phyloP scores from a whole-genome alignment of 495 filamentous ascomycete genomes.

The Staphylotrichum longicolle region DNA sequence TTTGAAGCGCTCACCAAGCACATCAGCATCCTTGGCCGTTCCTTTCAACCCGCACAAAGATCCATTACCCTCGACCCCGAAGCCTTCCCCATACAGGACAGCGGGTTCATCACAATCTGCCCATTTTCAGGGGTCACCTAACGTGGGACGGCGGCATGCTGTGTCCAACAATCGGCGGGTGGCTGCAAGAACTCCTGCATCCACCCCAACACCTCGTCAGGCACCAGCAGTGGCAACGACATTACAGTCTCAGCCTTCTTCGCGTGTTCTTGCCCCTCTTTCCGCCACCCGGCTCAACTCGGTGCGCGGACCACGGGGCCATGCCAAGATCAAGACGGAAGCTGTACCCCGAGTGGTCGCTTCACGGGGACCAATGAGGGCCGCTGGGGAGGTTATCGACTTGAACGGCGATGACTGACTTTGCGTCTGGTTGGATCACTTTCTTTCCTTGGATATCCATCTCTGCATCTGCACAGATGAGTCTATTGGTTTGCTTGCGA shows the following conservation, averaged over 20 bases:
- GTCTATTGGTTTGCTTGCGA: not conserved
- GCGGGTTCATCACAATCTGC: not conserved
- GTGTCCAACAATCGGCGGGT: not conserved
- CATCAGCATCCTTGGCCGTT: not conserved
- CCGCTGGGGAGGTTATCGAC: conserved; percentile 22
- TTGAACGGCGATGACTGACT: conserved; percentile 19
- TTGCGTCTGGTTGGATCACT: not conserved
- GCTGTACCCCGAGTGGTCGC: not conserved
- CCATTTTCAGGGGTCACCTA: not conserved
- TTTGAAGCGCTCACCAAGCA: not conserved
- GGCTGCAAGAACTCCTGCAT: not conserved
- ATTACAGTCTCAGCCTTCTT: not conserved
- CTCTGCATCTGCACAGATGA: not conserved
- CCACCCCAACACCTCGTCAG: not conserved
- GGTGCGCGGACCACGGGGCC: not conserved
- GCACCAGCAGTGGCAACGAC: not conserved
- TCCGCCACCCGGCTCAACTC: conserved; percentile 12
- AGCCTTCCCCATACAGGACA: not conserved
- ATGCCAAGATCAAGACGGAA: conserved; percentile 5
- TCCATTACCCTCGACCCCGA: not conserved
- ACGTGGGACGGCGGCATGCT: not conserved
- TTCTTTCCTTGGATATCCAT: conserved; percentile 1
- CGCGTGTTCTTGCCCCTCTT: not conserved
- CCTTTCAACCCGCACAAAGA: not conserved
- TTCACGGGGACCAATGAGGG: conserved; percentile 9